Evolutionary conservation across 306 rosid species (phyloP).

Genomic region (Clitoria ternatea): DNA sequence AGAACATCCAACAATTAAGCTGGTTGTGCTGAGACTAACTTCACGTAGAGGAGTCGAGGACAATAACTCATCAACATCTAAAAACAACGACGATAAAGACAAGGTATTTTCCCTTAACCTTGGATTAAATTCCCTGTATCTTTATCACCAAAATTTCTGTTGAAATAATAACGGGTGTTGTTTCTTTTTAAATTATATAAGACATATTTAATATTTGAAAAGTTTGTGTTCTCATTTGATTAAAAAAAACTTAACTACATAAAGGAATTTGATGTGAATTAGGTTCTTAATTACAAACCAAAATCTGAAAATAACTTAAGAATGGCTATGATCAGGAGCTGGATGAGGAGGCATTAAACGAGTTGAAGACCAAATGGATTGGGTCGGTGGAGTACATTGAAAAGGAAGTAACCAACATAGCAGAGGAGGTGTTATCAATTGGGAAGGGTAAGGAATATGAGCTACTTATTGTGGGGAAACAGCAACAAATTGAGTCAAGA

Average conservation of each 20-base stretch:
- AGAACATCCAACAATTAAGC: slow-evolving; percentile 23
- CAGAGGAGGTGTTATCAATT: slow-evolving; percentile 24
- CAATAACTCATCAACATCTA: neutral
- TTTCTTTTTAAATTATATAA: neutral
- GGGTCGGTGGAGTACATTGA: slow-evolving; percentile 25
- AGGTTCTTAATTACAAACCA: neutral
- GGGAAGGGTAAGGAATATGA: slow-evolving; percentile 23
- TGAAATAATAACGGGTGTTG: neutral
- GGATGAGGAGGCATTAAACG: slow-evolving; percentile 25
- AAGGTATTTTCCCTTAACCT: neutral
- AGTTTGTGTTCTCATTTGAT: no score
- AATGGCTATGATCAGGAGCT: slow-evolving; percentile 18
- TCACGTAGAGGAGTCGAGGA: neutral
- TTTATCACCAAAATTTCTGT: neutral
- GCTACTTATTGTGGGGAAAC: slow-evolving; percentile 37
- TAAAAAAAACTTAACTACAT: no score
- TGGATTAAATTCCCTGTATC: no score
- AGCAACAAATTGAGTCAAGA: neutral
- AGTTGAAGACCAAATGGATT: slow-evolving; percentile 22
- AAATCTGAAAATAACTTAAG: neutral
- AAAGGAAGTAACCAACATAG: slow-evolving; percentile 13
- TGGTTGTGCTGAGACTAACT: slow-evolving; percentile 28
- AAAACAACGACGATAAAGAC: neutral
- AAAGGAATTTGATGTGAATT: no score
- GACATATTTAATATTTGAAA: neutral